These are phyloP conservation scores for Cadophora sp. DNA, from an alignment of 2,329 filamentous ascomycete genomes.

Conservation along the genomic window DNA sequence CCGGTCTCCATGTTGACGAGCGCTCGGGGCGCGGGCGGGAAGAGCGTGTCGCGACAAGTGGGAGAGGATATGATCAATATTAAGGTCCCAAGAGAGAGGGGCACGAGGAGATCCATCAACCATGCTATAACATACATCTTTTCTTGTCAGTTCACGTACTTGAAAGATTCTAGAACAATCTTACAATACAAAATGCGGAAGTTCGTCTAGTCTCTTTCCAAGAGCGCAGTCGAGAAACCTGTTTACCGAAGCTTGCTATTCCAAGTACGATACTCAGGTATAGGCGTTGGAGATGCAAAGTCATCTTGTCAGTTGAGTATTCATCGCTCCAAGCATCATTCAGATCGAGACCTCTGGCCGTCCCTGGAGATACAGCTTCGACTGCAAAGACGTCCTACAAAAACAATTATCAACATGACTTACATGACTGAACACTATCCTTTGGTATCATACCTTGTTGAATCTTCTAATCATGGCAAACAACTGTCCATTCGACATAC, in stretches of 20 bases:
- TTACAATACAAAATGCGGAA: slow-evolving; percentile 28
- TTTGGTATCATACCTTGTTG: slow-evolving; percentile 29
- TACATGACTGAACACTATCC: background rate
- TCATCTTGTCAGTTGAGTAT: slow-evolving; percentile 32
- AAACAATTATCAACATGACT: background rate
- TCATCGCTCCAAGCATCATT: slow-evolving; percentile 31
- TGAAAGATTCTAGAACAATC: background rate
- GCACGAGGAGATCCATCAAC: slow-evolving; percentile 31
- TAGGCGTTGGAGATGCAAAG: slow-evolving; percentile 30
- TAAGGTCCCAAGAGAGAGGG: slow-evolving; percentile 29
- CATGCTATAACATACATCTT: slow-evolving; percentile 30
- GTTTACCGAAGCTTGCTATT: slow-evolving; percentile 30
- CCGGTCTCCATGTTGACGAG: slow-evolving; percentile 33
- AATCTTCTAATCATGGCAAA: slow-evolving; percentile 33
- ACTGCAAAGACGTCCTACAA: slow-evolving; percentile 24
- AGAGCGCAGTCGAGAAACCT: slow-evolving; percentile 32
- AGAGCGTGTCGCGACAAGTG: slow-evolving; percentile 18
- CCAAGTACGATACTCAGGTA: slow-evolving; percentile 32
- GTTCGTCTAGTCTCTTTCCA: slow-evolving; percentile 35
- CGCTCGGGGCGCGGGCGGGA: slow-evolving; percentile 31
- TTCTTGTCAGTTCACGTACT: background rate
- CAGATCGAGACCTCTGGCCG: slow-evolving; percentile 31
- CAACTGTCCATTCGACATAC: slow-evolving; percentile 4
- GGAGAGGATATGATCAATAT: slow-evolving; percentile 29
- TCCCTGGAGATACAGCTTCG: slow-evolving; percentile 15